Conservation (phyloP, 352 stramenopile species). For the Globisporangium paroecandrum region DNA sequence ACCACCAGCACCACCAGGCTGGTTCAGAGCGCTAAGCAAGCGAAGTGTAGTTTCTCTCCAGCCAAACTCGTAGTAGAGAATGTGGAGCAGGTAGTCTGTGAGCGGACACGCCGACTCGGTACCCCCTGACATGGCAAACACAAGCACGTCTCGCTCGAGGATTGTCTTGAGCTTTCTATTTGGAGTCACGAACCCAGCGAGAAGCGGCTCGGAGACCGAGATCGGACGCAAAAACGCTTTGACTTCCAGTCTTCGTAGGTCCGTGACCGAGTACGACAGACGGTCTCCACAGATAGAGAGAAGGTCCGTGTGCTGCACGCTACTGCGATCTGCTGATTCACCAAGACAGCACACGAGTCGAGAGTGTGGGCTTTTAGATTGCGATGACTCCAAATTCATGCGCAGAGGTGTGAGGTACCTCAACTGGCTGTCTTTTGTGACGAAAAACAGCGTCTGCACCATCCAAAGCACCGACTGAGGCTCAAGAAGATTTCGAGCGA, state of each 20-base stretch:
- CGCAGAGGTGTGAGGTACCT: conserved; percentile 48
- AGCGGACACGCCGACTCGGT: conserved; percentile 43
- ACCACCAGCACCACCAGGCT: conserved; percentile 9
- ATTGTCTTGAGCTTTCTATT: conserved; percentile 44
- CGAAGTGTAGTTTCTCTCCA: conserved; percentile 58
- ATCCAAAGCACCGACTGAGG: conserved; percentile 68
- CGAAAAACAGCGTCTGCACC: conserved; percentile 57
- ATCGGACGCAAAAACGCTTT: conserved; percentile 41
- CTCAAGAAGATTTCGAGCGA: conserved; percentile 29
- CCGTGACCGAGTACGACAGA: conserved; percentile 43
- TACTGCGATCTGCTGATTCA: background rate
- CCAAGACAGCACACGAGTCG: conserved; percentile 34
- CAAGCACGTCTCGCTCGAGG: conserved; percentile 57
- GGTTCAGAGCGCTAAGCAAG: conserved; percentile 36
- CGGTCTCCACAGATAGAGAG: conserved; percentile 50
- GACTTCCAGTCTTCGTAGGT: conserved; percentile 36
- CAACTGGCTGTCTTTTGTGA: conserved; percentile 45
- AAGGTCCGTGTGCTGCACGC: conserved; percentile 25
- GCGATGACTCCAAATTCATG: background rate
- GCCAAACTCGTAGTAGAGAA: conserved; percentile 49
- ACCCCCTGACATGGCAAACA: conserved; percentile 43
- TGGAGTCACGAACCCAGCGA: conserved; percentile 38
- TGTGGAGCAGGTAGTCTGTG: conserved; percentile 36
- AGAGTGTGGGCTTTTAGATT: conserved; percentile 6
- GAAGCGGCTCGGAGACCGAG: conserved; percentile 46